phyloP scores from a whole-genome alignment of 1,284 basidiomycete genomes.

The Vanrija humicola region DNA sequence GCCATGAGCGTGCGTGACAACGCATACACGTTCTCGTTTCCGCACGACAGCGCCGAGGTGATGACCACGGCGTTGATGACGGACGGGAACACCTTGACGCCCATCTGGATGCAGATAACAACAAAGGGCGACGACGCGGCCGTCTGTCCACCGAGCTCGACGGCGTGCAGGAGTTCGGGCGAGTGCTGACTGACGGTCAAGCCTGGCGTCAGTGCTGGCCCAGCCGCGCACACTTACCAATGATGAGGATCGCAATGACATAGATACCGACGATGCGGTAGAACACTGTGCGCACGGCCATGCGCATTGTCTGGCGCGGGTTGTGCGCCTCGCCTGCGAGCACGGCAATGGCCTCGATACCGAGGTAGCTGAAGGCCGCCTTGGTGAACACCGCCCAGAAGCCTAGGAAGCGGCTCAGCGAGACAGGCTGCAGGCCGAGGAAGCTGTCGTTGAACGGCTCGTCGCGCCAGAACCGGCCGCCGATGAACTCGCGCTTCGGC shows the following conservation, averaged over 20 bases:
- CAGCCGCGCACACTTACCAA: neutral
- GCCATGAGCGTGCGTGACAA: constrained; percentile 53
- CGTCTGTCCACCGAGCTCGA: constrained; percentile 57
- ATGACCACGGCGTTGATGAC: constrained; percentile 63
- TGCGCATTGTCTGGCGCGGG: constrained; percentile 66
- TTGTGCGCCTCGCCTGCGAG: constrained; percentile 53
- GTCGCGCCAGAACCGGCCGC: constrained; percentile 15
- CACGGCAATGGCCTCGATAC: constrained; percentile 48
- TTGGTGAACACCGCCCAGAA: constrained; percentile 58
- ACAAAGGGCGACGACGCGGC: constrained; percentile 76
- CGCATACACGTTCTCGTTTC: constrained; percentile 53
- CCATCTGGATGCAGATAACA: constrained; percentile 61
- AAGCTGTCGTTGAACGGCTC: constrained; percentile 38
- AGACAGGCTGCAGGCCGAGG: constrained; percentile 14
- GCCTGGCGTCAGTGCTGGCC: neutral
- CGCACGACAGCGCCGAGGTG: constrained; percentile 56
- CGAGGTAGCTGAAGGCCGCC: constrained; percentile 35
- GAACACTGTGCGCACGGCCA: constrained; percentile 67
- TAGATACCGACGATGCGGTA: constrained; percentile 67
- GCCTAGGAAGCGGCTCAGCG: constrained; percentile 54
- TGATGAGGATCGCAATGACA: constrained; percentile 8
- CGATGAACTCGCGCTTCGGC: constrained; percentile 50
- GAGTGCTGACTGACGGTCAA: constrained; percentile 49
- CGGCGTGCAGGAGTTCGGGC: constrained; percentile 49
- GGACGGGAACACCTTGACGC: constrained; percentile 68